Base-by-base conservation (phyloP, 331 rosid genomes). In the Saraca asoca region DNA sequence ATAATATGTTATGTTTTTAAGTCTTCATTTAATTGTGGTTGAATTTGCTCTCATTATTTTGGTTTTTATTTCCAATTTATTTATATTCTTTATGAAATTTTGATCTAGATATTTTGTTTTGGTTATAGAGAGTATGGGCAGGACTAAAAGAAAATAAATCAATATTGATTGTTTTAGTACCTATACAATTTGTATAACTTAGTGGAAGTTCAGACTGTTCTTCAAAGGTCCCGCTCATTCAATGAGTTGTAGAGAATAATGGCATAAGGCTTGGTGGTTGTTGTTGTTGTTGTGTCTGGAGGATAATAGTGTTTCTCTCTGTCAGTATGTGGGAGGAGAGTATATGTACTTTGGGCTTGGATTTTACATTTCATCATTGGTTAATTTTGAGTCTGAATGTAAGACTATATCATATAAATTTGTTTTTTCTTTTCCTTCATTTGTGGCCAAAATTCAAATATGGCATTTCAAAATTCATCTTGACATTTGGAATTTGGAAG, bases 381-480 rank as follows among this genome's bases (percentile, higher is more conserved):
- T 5, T 33, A 34, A 5, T 33, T 15, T 64, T 2, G 7, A 37
- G 13, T 35, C 34, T 65, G 70, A 7, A 51, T 15, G 35, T 49
- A 59, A 49, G 9, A 12, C 16, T 41, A 51, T 18, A 41, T 1
- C 11, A 10, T 54, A 42, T 29, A 24, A 39, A 18, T 2, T 59
- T 15, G 35, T 41, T 72, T 14, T 62, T 53, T 6, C 5, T 8
- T 53, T 20, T 43, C 52, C 43, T 19, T 61, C 35, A 20, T 61
- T 35, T 54, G 24, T 51, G 58, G 52, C 18, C 50, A 43, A 76
- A 45, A 58, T 50, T 78, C 52, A 44, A n/a, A 68, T 24, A 17
- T 8, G 60, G 18, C 18, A 50, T 68, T 35, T 54, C 13, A 7
- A n/a, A 55, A 35, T 24, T 49, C 12, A 6, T 59, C 24, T 72